These are phyloP conservation scores for Westerdykella sp. DNA, from an alignment of 2,329 filamentous ascomycete genomes.

Conservation along the genomic window DNA sequence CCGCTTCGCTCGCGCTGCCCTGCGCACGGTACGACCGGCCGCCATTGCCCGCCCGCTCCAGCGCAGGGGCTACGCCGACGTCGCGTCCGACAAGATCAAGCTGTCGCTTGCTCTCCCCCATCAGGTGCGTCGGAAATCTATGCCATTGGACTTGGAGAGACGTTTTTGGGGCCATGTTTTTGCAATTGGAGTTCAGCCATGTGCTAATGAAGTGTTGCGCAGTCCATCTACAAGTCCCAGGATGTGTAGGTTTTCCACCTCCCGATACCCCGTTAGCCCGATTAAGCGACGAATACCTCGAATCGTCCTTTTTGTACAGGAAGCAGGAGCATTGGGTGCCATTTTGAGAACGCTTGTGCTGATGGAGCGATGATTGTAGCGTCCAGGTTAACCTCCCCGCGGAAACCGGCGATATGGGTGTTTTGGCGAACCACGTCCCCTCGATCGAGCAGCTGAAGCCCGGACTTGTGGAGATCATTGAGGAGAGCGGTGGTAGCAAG, in stretches of 20 bases:
- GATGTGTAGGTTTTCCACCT: conserved; percentile 55
- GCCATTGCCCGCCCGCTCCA: conserved; percentile 69
- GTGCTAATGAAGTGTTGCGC: conserved; percentile 22
- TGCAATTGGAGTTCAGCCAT: neutral
- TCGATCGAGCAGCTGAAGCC: conserved; percentile 99
- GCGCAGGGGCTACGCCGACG: conserved; percentile 76
- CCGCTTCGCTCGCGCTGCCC: conserved; percentile 83
- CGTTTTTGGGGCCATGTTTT: neutral
- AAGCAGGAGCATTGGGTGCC: neutral
- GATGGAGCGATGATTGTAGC: conserved; percentile 43
- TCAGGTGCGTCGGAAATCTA: conserved; percentile 63
- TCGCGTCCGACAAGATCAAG: conserved; percentile 67
- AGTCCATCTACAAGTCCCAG: conserved; percentile 65
- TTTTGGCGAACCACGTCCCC: conserved; percentile 97
- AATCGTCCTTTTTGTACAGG: neutral
- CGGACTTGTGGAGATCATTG: conserved; percentile 87
- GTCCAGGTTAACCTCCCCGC: conserved; percentile 99
- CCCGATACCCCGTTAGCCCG: conserved; percentile 16
- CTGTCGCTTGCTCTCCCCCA: conserved; percentile 96
- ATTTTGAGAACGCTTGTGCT: conserved; percentile 4
- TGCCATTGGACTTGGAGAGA: neutral
- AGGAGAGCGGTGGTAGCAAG: conserved; percentile 86
- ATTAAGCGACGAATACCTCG: conserved; percentile 13
- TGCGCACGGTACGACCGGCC: conserved; percentile 65
- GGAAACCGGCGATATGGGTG: conserved; percentile 98